These are phyloP conservation scores for Calonectria multiphialidica DNA, from an alignment of 2,329 filamentous ascomycete species.

Conservation along the genomic window DNA sequence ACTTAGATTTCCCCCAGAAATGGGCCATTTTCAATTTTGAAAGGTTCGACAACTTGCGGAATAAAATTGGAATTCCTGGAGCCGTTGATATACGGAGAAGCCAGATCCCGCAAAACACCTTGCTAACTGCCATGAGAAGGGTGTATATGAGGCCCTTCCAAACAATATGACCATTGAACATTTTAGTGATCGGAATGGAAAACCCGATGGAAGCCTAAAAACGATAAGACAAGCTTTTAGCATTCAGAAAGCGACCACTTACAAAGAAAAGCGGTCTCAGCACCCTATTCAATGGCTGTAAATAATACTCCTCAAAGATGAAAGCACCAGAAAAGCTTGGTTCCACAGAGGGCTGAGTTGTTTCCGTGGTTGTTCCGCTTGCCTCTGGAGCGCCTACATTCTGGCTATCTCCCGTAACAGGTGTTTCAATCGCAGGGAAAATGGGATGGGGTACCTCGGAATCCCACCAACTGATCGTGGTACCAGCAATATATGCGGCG, in stretches of 20 bases:
- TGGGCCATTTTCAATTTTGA: not conserved
- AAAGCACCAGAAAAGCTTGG: not conserved
- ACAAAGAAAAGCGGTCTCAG: slow-evolving; percentile 82
- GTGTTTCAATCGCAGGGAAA: not conserved
- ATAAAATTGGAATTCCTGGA: not conserved
- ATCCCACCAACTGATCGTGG: slow-evolving; percentile 71
- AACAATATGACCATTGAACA: slow-evolving; percentile 73
- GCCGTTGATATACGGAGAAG: slow-evolving; percentile 45
- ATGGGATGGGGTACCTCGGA: slow-evolving; percentile 44
- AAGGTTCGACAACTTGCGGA: not conserved
- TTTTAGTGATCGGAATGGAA: slow-evolving; percentile 78
- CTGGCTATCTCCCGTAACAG: not conserved
- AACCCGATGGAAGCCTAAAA: slow-evolving; percentile 75
- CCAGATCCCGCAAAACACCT: slow-evolving; percentile 72
- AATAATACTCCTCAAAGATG: slow-evolving; percentile 46
- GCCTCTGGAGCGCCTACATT: not conserved
- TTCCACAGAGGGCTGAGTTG: not conserved
- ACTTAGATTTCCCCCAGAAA: not conserved
- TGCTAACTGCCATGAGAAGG: slow-evolving; percentile 75
- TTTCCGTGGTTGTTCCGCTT: not conserved
- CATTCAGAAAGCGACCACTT: slow-evolving; percentile 35
- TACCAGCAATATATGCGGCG: slow-evolving; percentile 73
- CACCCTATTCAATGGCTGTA: slow-evolving; percentile 58
- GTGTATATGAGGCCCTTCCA: slow-evolving; percentile 83
- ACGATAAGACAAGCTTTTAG: not conserved